Conservation (phyloP, 495 filamentous ascomycete species). For the Recurvomyces mirabilis region DNA sequence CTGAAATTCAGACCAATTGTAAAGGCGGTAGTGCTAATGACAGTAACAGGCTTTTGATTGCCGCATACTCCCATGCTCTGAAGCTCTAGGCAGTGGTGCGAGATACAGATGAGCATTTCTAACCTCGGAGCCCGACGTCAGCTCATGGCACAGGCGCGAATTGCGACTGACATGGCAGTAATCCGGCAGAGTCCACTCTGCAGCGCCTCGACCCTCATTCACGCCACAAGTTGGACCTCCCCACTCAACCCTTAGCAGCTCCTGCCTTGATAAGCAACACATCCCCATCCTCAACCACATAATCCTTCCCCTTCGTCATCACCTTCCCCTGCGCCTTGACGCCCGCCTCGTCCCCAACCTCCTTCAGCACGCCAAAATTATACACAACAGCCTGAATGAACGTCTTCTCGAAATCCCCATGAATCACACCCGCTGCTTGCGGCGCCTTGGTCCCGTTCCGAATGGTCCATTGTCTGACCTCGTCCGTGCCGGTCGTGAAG, state of each 20-base stretch:
- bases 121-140: too few species aligned
- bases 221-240: too few species aligned
- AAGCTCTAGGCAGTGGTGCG: too few species aligned
- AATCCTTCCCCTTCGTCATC: slow-evolving; percentile 98
- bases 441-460: slow-evolving; percentile 93
- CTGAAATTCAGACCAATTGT: too few species aligned
- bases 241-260: slow-evolving; percentile 65
- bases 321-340: slow-evolving; percentile 92
- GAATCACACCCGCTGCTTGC: slow-evolving; percentile 93
- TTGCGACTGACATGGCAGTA: too few species aligned
- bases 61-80: too few species aligned
- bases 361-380: slow-evolving; percentile 69
- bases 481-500: slow-evolving; percentile 94
- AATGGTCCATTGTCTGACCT: slow-evolving; percentile 98
- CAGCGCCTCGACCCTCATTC: too few species aligned
- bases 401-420: slow-evolving; percentile 98
- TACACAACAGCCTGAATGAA: slow-evolving; percentile 95
- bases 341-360: slow-evolving; percentile 74
- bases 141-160: too few species aligned
- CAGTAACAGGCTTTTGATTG: too few species aligned
- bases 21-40: too few species aligned
- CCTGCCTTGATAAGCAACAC: slow-evolving; percentile 88
- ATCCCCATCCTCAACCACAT: slow-evolving; percentile 70
- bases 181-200: too few species aligned
- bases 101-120: too few species aligned